Base-by-base conservation (phyloP, 805 yeast species). In the Metschnikowia dekortorum region DNA sequence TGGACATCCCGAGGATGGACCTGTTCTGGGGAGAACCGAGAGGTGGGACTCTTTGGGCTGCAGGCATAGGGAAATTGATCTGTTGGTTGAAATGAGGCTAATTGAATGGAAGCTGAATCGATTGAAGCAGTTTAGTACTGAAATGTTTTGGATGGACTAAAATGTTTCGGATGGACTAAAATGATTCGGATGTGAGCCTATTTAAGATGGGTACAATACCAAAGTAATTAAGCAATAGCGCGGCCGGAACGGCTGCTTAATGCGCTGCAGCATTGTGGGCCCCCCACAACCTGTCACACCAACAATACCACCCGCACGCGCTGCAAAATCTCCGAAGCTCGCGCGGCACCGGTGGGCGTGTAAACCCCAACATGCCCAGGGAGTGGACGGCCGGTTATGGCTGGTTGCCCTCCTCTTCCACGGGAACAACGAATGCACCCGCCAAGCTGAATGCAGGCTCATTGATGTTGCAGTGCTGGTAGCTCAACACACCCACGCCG, bases 401-500 rank as follows among this genome's bases (percentile, higher is more conserved):
- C 43, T 57, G 54, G 22, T 54, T 65, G 43, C 74, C 70, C 58
- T 75, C 75, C 62, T 84, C 86, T 52, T 80, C 85, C 8, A 80
- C 81, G 11, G 89, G 92, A 11, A 86, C 84, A 7, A 74, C 73
- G 59, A 89, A 89, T 0, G 95, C 92, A 44, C 96, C 96, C 2
- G 96, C 87, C 52, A 92, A 74, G 46, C 76, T 81, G 50, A 92
- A 66, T 0, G 97, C 96, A 3, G 97, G 97, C 69, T 92, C 97
- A 36, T 85, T 77, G 49, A 88, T 77, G 64, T 78, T 83, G 62
- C 85, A 83, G 66, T 91, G 98, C 61, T 89, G 95, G 67, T 91
- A 91, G 56, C 94, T 83, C 62, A 92, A 74, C 1, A 90, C 96
- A 53, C 97, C 96, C 39, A 89, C 88, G 39, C 96, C 97, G 56